Evolutionary conservation across 371 early-diverging fungal genomes (phyloP).

Genomic region (Mortierella sp.): DNA sequence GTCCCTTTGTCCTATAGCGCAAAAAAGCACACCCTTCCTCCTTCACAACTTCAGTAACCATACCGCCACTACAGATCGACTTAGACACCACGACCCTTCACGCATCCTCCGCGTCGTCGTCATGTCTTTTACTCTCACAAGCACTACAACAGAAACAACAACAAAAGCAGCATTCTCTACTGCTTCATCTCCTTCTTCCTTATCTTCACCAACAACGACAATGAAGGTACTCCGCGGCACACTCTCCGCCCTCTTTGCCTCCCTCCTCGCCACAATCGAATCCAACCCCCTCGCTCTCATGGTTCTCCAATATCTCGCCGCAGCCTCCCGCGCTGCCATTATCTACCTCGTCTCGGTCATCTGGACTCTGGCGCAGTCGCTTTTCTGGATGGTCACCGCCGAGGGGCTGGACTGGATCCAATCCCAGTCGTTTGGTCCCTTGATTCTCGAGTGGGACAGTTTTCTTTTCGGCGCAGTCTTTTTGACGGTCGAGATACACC

Average conservation of each 20-base stretch:
- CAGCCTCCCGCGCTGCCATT: slow-evolving; percentile 18
- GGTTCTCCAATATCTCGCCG: slow-evolving; percentile 19
- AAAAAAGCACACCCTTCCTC: not conserved
- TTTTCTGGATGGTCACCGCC: slow-evolving; percentile 20
- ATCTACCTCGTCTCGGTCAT: slow-evolving; percentile 22
- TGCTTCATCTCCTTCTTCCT: too few relatives aligned
- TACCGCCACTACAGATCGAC: not conserved
- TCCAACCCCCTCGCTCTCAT: slow-evolving; percentile 17
- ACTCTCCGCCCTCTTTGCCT: not conserved
- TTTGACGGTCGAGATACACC: slow-evolving; percentile 29
- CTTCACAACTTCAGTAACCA: not conserved
- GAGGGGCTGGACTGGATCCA: slow-evolving; percentile 36
- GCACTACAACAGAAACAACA: not conserved
- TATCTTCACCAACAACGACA: not conserved
- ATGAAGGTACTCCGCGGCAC: not conserved
- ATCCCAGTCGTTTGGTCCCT: slow-evolving; percentile 24
- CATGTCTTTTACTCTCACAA: slow-evolving; percentile 11
- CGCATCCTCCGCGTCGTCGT: slow-evolving; percentile 6
- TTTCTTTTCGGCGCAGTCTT: slow-evolving; percentile 40
- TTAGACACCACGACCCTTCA: not conserved
- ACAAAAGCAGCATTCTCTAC: too few relatives aligned
- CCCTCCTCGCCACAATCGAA: not conserved
- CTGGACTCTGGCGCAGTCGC: slow-evolving; percentile 29
- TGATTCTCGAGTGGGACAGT: slow-evolving; percentile 31
- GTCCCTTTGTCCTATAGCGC: not conserved